Evolutionary conservation across 2,329 filamentous ascomycete genomes (phyloP).

Genomic region (Mycosphaerella sp.): DNA sequence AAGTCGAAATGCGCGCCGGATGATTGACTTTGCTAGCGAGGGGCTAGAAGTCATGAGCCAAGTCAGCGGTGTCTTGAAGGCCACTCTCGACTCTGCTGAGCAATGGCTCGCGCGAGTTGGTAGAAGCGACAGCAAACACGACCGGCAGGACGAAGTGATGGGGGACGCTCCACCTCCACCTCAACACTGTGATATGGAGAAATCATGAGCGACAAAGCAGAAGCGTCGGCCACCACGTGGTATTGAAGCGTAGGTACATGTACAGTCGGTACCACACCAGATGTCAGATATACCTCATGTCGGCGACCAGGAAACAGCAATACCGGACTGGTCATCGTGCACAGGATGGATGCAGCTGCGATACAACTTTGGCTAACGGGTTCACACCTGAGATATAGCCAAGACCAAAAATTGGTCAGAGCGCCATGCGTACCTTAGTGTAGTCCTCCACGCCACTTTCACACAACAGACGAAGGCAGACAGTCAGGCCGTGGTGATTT

Average conservation of each 20-base stretch:
- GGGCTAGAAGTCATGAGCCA: constrained; percentile 92
- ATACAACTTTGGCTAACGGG: background rate
- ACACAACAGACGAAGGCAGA: background rate
- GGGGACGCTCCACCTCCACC: constrained; percentile 9
- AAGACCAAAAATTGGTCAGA: background rate
- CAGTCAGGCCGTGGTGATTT: background rate
- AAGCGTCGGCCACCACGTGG: background rate
- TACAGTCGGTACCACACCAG: background rate
- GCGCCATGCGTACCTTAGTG: background rate
- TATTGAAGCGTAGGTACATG: background rate
- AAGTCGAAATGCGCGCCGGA: constrained; percentile 60
- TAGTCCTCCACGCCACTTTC: background rate
- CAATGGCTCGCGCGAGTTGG: constrained; percentile 66
- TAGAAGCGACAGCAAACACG: constrained; percentile 12
- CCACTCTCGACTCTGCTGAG: constrained; percentile 85
- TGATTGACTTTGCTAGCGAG: constrained; percentile 80
- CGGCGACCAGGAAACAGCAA: background rate
- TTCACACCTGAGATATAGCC: background rate
- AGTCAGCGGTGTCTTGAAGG: constrained; percentile 79
- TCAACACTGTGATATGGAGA: constrained; percentile 13
- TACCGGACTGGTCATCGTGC: background rate
- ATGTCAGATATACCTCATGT: background rate
- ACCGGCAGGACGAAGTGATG: constrained; percentile 16
- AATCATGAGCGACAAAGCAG: constrained; percentile 7
- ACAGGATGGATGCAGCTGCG: background rate